These are phyloP conservation scores for Canavalia gladiata DNA, from an alignment of 306 rosid species.

Conservation along the genomic window DNA sequence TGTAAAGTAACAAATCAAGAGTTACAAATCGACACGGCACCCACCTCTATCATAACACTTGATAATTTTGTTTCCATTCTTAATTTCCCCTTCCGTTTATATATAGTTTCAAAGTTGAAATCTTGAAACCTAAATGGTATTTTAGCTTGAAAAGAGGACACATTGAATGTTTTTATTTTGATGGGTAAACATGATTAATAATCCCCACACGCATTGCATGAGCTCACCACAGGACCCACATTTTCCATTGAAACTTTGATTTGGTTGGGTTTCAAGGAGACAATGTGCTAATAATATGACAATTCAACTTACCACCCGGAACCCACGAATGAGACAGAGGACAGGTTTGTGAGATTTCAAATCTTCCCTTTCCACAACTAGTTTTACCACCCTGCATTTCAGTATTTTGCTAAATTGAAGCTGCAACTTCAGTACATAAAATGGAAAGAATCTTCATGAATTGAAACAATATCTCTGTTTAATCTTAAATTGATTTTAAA, in stretches of 20 bases:
- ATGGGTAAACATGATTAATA: background rate
- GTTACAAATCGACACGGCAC: constrained; percentile 11
- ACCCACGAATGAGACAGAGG: constrained; percentile 32
- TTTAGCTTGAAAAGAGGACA: background rate
- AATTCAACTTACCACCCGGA: constrained; percentile 20
- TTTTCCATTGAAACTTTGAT: constrained; percentile 14
- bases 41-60: background rate
- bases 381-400: constrained; percentile 37
- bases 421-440: background rate
- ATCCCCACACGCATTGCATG: constrained; percentile 31
- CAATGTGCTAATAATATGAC: constrained; percentile 32
- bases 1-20: constrained; percentile 1
- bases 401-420: background rate
- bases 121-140: background rate
- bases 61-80: background rate
- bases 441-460: background rate
- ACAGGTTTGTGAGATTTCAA: constrained; percentile 40
- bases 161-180: background rate
- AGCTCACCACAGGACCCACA: constrained; percentile 24
- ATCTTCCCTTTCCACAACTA: constrained; percentile 29
- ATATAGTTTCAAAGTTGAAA: constrained; percentile 10
- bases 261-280: constrained; percentile 44
- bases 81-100: background rate
- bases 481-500: background rate
- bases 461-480: background rate